phyloP scores from a whole-genome alignment of 1,284 basidiomycete genomes.

The Leccinum subrobustum region DNA sequence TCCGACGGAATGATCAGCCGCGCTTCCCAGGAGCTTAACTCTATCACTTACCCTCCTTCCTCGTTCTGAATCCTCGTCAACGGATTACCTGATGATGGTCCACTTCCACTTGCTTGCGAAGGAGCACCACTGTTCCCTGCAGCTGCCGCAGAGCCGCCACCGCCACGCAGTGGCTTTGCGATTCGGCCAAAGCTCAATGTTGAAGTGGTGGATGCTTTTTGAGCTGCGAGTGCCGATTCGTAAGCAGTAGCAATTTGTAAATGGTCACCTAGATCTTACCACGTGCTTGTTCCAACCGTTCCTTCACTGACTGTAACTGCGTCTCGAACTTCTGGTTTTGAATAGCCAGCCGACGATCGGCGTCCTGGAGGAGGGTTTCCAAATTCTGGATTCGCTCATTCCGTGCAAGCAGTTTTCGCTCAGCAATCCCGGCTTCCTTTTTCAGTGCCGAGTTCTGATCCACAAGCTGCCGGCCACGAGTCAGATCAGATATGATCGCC shows the following conservation, averaged over 20 bases:
- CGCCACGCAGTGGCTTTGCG: slow-evolving; percentile 94
- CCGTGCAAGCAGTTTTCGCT: slow-evolving; percentile 92
- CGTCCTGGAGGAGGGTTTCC: slow-evolving; percentile 89
- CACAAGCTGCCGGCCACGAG: slow-evolving; percentile 67
- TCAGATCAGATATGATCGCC: slow-evolving; percentile 1
- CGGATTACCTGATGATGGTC: slow-evolving; percentile 53
- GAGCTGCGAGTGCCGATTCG: slow-evolving; percentile 47
- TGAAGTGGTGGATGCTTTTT: slow-evolving; percentile 69
- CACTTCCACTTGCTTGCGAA: slow-evolving; percentile 42
- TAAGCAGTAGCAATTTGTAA: slow-evolving; percentile 13
- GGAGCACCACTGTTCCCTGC: slow-evolving; percentile 41
- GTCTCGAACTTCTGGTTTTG: slow-evolving; percentile 97
- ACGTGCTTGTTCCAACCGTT: slow-evolving; percentile 88
- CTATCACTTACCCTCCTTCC: slow-evolving; percentile 66
- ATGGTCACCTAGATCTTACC: slow-evolving; percentile 50
- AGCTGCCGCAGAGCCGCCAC: slow-evolving; percentile 62
- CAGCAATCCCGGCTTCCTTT: slow-evolving; percentile 96
- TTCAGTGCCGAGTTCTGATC: slow-evolving; percentile 98
- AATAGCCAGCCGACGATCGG: slow-evolving; percentile 85
- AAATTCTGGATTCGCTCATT: slow-evolving; percentile 98
- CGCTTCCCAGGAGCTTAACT: slow-evolving; percentile 20
- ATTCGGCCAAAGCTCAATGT: slow-evolving; percentile 89
- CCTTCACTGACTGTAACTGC: slow-evolving; percentile 88
- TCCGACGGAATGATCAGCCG: slow-evolving; percentile 19
- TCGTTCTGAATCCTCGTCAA: slow-evolving; percentile 74